A percentile compares a stretch with the other conserved stretches of the same genome.
Conservation (phyloP, 2,329 filamentous ascomycete genomes). For the Ceratocystis ficicola region DNA sequence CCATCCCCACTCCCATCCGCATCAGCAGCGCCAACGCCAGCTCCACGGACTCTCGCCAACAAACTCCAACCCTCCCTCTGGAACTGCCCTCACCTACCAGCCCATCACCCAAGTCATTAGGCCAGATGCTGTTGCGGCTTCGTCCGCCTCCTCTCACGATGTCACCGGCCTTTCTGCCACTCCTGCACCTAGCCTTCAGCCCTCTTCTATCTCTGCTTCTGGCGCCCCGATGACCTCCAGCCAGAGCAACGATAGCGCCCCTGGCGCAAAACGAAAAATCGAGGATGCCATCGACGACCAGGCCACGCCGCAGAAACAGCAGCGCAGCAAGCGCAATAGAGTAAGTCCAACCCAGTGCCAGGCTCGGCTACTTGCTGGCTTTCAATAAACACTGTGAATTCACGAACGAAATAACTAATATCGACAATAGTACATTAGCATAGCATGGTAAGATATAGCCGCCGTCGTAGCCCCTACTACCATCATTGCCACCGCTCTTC, state of each 20-base stretch:
- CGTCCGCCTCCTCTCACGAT: background rate
- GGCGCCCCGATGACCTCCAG: background rate
- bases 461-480: constrained; percentile 15
- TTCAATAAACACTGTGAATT: background rate
- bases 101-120: background rate
- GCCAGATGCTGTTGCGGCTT: background rate
- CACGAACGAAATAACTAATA: constrained; percentile 8
- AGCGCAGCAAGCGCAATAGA: constrained; percentile 49
- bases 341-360: constrained; percentile 31
- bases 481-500: background rate
- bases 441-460: constrained; percentile 39
- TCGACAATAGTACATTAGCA: constrained; percentile 44
- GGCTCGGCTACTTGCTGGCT: background rate
- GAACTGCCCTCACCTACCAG: constrained; percentile 4
- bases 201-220: background rate
- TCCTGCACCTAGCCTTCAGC: background rate
- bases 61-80: constrained; percentile 2
- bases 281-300: constrained; percentile 34
- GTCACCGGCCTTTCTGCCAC: background rate
- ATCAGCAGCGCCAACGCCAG: constrained; percentile 15
- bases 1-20: constrained; percentile 9
- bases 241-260: constrained; percentile 4
- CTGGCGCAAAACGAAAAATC: constrained; percentile 28
- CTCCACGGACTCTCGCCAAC: constrained; percentile 10
- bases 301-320: constrained; percentile 34